Evolutionary conservation across 805 yeast species (phyloP), one percentile per base, ranked within the genome.

Genomic region (Debaryomyces castellii): DNA sequence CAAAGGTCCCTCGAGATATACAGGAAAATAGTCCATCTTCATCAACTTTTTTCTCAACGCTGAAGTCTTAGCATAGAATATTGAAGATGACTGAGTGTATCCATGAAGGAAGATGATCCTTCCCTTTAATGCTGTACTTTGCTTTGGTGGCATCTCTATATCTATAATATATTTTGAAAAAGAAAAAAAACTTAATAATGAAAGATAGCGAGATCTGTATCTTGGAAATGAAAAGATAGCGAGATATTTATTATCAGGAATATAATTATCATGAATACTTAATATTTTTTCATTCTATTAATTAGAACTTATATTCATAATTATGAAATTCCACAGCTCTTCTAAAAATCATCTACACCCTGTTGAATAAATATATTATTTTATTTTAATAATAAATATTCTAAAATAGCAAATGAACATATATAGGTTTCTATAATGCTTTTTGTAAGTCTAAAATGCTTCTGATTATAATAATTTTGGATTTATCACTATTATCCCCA

Each of bases 91-190:
- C 72, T 92, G 96, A 12, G 91, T 81, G 64, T 83, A 90, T 0
- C 99, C 98, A 53, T 92, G 99, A 23, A 94, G 70, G 65, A 94
- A 92, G n/a, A 92, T 71, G 22, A 92, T 74, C 54, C 82, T 83
- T 10, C 73, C 77, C 38, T 63, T 66, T 36, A 34, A 54, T 39
- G 11, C 51, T 51, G 42, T 14, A 6, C 30, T 25, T 3, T 43
- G 41, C 12, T 42, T 36, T 10, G 40, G 7, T 14, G 40, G 20
- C 40, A 37, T 37, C 4, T 21, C 24, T 35, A 35, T 5, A 9
- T 14, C 11, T 7, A 30, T 28, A 12, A 8, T 30, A 30, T n/a
- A 30, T 4, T n/a, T 4, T 30, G 16, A 14, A 30, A 30, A 16
- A 14, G 16, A 30, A 30, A 30, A 4, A 14, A n/a, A 14, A 8